Base-by-base conservation (phyloP, 495 filamentous ascomycete species). In the Thermochaetoides thermophila region DNA sequence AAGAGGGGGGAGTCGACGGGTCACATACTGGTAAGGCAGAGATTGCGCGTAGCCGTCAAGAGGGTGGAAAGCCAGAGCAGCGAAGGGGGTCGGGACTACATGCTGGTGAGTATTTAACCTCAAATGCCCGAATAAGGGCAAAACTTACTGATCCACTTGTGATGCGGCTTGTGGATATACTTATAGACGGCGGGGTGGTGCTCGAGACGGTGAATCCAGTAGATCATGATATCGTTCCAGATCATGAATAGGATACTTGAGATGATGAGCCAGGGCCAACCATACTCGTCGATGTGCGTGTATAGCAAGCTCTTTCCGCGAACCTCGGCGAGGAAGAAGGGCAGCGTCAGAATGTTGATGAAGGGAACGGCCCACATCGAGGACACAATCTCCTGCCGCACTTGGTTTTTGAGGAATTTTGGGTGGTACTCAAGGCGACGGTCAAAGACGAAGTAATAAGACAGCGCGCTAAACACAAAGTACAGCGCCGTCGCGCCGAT, bases 131-230 rank as follows among this genome's bases (percentile, higher is more conserved):
- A 7, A 17, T 17, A 29, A 19, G 24, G 16, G 7, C n/a, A 11
- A 8, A n/a, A 16, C 38, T 16, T 27, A 45, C 42, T 33, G 13
- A 45, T 45, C 42, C 42, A 45, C 38, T 45, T 45, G 38, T 45
- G 42, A 21, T 45, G 42, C 14, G 42, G 42, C 27, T 45, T 45
- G 38, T 45, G 42, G 21, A 45, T 38, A 28, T 42, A 45, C 31
- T 45, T 45, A 38, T 45, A 45, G 16, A 45, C 24, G 31, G 38
- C 34, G 16, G 42, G 42, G 27, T 45, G 42, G 38, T 45, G 42
- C 34, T 45, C 42, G 10, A 45, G 42, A 8, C 42, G 42, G 31
- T 45, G 42, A 24, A 45, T 45, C 42, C 42, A 45, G 34, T 45
- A 45, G 24, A 45, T 45, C 20, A 38, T 13, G 6, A 45, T 29